Conservation (phyloP, 768 basidiomycete species). For the Butyriboletus loyo region DNA sequence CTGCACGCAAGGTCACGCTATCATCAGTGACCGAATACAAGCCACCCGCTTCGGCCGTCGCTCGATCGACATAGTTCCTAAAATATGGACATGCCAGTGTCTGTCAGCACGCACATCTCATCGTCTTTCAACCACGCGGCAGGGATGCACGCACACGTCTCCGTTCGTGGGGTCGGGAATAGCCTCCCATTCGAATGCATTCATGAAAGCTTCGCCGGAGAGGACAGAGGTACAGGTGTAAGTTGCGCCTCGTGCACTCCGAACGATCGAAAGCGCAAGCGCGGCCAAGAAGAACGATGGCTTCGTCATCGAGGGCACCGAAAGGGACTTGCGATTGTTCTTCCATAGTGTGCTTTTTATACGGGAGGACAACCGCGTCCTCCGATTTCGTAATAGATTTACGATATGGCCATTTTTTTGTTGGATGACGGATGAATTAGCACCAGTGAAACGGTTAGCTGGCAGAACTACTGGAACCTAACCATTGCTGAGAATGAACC, state of each 20-base stretch:
- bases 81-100: too few relatives aligned
- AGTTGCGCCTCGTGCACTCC: neutral
- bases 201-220: constrained; percentile 46
- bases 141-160: constrained; percentile 12
- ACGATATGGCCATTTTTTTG: neutral
- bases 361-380: neutral
- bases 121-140: neutral
- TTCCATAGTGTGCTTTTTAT: neutral
- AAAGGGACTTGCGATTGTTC: neutral
- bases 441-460: too few relatives aligned
- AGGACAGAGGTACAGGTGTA: constrained; percentile 38
- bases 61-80: constrained; percentile 43
- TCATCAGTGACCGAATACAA: constrained; percentile 51
- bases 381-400: neutral
- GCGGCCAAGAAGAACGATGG: neutral
- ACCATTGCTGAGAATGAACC: too few relatives aligned
- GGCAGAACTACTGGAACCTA: too few relatives aligned
- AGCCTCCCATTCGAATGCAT: constrained; percentile 25
- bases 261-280: neutral
- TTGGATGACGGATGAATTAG: too few relatives aligned
- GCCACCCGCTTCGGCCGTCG: constrained; percentile 50
- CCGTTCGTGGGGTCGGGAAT: constrained; percentile 32
- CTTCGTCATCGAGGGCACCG: neutral
- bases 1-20: constrained; percentile 30
- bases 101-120: neutral